A percentile compares a stretch with the other conserved stretches of the same genome.
Evolutionary conservation across 352 stramenopile species (phyloP).

Genomic region (Phytophthora crassamura): DNA sequence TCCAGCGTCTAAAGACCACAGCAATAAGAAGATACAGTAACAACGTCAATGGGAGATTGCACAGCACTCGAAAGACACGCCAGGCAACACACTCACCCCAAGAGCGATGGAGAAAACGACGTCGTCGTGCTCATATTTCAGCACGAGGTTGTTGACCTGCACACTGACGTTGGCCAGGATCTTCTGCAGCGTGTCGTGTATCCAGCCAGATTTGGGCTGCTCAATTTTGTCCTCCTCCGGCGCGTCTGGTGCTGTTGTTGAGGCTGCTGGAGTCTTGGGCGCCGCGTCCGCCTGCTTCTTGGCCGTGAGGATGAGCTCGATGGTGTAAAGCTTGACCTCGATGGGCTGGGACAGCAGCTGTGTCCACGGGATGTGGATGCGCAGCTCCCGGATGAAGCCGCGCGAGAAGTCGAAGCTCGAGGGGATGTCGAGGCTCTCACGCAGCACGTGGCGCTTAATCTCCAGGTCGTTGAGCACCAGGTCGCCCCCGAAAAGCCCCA

Average conservation of each 20-base stretch:
- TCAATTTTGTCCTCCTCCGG: constrained; percentile 60
- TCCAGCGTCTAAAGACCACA: constrained; percentile 61
- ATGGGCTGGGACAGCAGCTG: constrained; percentile 87
- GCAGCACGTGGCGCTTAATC: constrained; percentile 89
- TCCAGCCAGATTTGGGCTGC: constrained; percentile 81
- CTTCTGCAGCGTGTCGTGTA: constrained; percentile 79
- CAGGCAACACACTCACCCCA: constrained; percentile 50
- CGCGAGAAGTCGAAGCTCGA: constrained; percentile 89
- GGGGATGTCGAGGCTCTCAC: constrained; percentile 87
- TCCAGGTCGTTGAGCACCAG: constrained; percentile 90
- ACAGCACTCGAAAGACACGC: too few relatives aligned
- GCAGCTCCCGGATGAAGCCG: constrained; percentile 87
- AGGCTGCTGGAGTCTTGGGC: neutral
- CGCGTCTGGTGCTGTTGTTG: neutral
- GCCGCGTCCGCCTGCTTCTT: constrained; percentile 21
- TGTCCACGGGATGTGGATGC: constrained; percentile 91
- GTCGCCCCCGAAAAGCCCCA: constrained; percentile 86
- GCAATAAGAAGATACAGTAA: constrained; percentile 2
- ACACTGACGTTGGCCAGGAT: constrained; percentile 87
- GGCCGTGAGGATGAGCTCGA: constrained; percentile 87
- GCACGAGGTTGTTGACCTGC: constrained; percentile 89
- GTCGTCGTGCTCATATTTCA: constrained; percentile 90
- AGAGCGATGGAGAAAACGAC: constrained; percentile 87
- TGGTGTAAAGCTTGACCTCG: constrained; percentile 89
- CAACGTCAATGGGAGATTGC: neutral